Percentiles rank a stretch among this genome's conserved stretches.
Conservation (phyloP, 768 basidiomycete genomes). For the Polyporus arcularius region DNA sequence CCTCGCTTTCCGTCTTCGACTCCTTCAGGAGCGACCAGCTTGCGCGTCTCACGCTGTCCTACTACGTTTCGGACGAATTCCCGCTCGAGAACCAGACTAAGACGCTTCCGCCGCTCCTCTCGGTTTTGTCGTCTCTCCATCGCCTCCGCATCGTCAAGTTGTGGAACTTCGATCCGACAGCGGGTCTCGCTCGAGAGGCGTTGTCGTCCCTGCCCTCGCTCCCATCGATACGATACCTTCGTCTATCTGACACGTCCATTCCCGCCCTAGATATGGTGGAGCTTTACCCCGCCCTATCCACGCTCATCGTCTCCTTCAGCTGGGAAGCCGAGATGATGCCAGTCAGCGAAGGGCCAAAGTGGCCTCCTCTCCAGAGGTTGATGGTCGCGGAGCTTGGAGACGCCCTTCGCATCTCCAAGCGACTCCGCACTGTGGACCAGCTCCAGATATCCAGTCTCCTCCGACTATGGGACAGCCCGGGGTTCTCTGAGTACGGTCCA, state of each 20-base stretch:
- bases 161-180: constrained; percentile 6
- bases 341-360: background rate
- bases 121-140: background rate
- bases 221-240: constrained; percentile 1
- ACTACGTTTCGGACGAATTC: background rate
- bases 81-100: background rate
- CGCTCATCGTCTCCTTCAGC: background rate
- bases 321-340: background rate
- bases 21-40: too few species aligned
- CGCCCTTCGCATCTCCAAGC: background rate
- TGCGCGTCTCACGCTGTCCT: background rate
- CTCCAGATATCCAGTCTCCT: background rate
- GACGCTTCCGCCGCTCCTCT: background rate
- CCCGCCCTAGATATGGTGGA: constrained; percentile 6
- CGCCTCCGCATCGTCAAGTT: constrained; percentile 1
- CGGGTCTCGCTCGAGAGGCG: background rate
- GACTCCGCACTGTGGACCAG: background rate
- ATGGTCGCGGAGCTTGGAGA: constrained; percentile 1
- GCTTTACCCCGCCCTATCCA: background rate
- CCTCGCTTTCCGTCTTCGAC: too few species aligned
- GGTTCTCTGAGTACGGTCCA: background rate
- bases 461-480: background rate
- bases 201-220: background rate
- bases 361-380: constrained; percentile 2
- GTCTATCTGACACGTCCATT: background rate